These are phyloP conservation scores for Amyloporia xantha DNA, from an alignment of 768 basidiomycete genomes.

Conservation along the genomic window DNA sequence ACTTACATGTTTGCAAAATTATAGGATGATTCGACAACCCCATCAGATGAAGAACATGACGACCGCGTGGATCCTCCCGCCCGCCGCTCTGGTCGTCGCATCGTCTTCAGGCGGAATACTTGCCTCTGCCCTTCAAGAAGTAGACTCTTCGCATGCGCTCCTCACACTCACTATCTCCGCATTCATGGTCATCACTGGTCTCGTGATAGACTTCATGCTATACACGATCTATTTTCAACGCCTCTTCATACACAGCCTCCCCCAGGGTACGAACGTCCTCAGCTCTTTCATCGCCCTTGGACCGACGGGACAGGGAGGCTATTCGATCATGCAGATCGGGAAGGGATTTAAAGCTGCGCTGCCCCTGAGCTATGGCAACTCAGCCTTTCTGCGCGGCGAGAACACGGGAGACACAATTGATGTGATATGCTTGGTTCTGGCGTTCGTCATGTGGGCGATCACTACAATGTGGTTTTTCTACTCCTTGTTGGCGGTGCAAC, in stretches of 20 bases:
- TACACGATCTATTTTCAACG: constrained; percentile 41
- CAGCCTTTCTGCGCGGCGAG: constrained; percentile 25
- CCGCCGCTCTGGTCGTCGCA: constrained; percentile 47
- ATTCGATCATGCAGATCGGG: constrained; percentile 34
- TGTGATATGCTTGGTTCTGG: constrained; percentile 40
- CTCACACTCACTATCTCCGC: constrained; percentile 40
- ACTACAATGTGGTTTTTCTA: constrained; percentile 45
- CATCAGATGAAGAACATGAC: constrained; percentile 36
- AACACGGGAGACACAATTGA: constrained; percentile 36
- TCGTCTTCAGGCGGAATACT: constrained; percentile 45
- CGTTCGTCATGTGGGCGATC: constrained; percentile 45
- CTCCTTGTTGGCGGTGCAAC: constrained; percentile 33
- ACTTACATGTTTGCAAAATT: background rate
- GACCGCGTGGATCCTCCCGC: constrained; percentile 44
- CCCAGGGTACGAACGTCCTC: constrained; percentile 33
- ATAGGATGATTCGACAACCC: constrained; percentile 38
- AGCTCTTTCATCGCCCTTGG: constrained; percentile 45
- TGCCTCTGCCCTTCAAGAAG: constrained; percentile 29
- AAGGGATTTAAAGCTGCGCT: constrained; percentile 33
- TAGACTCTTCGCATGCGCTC: constrained; percentile 32
- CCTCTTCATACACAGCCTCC: constrained; percentile 34
- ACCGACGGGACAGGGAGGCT: constrained; percentile 48
- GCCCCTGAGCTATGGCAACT: constrained; percentile 25
- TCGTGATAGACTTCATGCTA: constrained; percentile 42
- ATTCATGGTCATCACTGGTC: constrained; percentile 38